Conservation (phyloP, 352 stramenopile genomes). For the Saprolegnia diclina region DNA sequence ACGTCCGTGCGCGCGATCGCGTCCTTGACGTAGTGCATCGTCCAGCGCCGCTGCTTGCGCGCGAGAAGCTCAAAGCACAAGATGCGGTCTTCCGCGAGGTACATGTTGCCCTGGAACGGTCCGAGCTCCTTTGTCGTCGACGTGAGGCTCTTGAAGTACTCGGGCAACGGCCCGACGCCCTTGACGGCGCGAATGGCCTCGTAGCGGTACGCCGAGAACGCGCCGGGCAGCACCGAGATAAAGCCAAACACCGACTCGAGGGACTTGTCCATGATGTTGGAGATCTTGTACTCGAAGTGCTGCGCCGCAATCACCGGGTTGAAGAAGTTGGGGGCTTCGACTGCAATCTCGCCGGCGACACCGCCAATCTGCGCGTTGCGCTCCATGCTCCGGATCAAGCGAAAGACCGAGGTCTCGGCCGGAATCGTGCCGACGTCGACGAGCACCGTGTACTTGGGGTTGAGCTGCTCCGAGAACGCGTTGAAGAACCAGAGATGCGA, state of each 20-base stretch:
- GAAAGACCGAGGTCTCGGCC: constrained; percentile 37
- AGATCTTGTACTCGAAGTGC: constrained; percentile 57
- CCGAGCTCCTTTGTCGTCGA: constrained; percentile 40
- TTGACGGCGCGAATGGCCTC: constrained; percentile 48
- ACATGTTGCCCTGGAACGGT: constrained; percentile 67
- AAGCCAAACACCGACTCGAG: constrained; percentile 49
- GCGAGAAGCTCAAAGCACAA: constrained; percentile 58
- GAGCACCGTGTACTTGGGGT: constrained; percentile 46
- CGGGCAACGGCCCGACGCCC: constrained; percentile 37
- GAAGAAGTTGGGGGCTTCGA: constrained; percentile 43
- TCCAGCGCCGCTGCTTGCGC: constrained; percentile 36
- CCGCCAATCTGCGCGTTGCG: constrained; percentile 46
- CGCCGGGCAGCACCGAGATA: constrained; percentile 41
- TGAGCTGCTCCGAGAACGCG: constrained; percentile 47
- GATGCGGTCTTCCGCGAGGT: constrained; percentile 59
- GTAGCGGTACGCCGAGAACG: constrained; percentile 50
- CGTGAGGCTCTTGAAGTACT: constrained; percentile 48
- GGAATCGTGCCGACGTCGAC: constrained; percentile 47
- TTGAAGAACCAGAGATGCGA: constrained; percentile 58
- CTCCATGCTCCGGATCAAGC: constrained; percentile 45
- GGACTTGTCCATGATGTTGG: constrained; percentile 51
- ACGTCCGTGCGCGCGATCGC: constrained; percentile 46
- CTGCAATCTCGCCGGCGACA: constrained; percentile 42
- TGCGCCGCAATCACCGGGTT: constrained; percentile 42
- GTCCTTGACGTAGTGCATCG: constrained; percentile 51